These are phyloP conservation scores for Chalaropsis ovoidea DNA, from an alignment of 2,329 filamentous ascomycete genomes.

Conservation along the genomic window DNA sequence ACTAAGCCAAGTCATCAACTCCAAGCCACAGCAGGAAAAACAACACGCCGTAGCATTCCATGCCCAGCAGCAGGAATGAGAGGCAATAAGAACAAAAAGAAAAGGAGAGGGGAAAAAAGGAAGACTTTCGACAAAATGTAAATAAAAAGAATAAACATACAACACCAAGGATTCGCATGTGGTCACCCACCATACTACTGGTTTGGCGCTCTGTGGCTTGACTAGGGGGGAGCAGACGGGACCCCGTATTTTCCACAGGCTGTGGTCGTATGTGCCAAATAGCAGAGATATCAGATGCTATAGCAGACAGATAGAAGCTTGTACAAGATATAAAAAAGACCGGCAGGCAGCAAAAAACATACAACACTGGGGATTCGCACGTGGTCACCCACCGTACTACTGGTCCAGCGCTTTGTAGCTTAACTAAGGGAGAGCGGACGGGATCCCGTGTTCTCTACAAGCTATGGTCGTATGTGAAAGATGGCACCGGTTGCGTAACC, in stretches of 20 bases:
- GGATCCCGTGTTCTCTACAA: conserved; percentile 1
- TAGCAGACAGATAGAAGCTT: neutral
- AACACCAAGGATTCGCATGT: conserved; percentile 19
- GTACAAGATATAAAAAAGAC: neutral
- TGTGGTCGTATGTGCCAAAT: conserved; percentile 13
- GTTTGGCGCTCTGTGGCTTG: conserved; percentile 17
- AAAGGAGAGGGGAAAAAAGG: neutral
- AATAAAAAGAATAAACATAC: conserved; percentile 8
- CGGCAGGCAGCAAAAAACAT: neutral
- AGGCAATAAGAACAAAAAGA: neutral
- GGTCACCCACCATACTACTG: conserved; percentile 21
- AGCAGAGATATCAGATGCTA: too few species aligned
- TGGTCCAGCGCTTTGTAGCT: neutral
- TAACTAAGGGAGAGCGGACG: conserved; percentile 5
- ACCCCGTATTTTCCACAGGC: conserved; percentile 20
- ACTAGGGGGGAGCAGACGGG: conserved; percentile 21
- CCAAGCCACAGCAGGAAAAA: too few species aligned
- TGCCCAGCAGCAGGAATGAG: too few species aligned
- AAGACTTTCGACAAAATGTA: neutral
- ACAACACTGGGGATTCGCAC: conserved; percentile 3
- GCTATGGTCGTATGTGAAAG: conserved; percentile 3
- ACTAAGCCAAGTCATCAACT: too few species aligned
- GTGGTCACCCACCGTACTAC: neutral
- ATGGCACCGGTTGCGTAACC: too few species aligned
- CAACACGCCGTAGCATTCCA: too few species aligned